Evolutionary conservation across 257 asterid species (phyloP), one percentile per base, ranked within the genome.

Genomic region (Fraxinus quadrangulata): DNA sequence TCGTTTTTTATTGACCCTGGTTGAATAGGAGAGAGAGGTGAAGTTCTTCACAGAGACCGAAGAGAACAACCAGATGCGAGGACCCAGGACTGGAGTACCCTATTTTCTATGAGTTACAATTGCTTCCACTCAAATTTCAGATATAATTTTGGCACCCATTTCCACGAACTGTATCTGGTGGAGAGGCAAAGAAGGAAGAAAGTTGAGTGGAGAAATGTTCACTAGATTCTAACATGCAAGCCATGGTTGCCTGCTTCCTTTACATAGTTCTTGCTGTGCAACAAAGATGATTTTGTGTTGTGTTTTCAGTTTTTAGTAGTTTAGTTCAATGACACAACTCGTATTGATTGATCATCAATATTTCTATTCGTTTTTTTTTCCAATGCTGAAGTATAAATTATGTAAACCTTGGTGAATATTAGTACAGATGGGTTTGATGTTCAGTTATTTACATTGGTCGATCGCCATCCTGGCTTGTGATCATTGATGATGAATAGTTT

Each of bases 11-110:
- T 72, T n/a, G 37, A 30, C 16, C 42, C 42, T 36, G 45, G 14
- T 39, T 75, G 70, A 70, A 61, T 83, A 95, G 99, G 99, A 93
- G 89, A 86, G 98, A 78, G 97, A 93, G 80, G 98, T 95, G 86
- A 93, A 95, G 92, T 95, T 95, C 79, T 95, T 95, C 89, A 90
- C 99, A 1, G 99, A 95, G 85, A 95, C 99, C 0, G 99, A 95
- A 82, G 98, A 95, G 84, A 95, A 93, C 92, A 95, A 95, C 87
- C 99, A 95, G 81, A 95, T 95, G 99, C 87, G 99, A 77, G 99
- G 99, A 61, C 99, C 98, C n/a, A 93, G 99, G 86, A 88, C 91
- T 10, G 99, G 99, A 84, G 99, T 95, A 16, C 98, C 98, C 0
- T 95, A 95, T 87, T 95, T 95, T 81, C 92, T 94, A 37, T 94